Conservation (phyloP, 1,139 yeast species). For the Geotrichum australiense region DNA sequence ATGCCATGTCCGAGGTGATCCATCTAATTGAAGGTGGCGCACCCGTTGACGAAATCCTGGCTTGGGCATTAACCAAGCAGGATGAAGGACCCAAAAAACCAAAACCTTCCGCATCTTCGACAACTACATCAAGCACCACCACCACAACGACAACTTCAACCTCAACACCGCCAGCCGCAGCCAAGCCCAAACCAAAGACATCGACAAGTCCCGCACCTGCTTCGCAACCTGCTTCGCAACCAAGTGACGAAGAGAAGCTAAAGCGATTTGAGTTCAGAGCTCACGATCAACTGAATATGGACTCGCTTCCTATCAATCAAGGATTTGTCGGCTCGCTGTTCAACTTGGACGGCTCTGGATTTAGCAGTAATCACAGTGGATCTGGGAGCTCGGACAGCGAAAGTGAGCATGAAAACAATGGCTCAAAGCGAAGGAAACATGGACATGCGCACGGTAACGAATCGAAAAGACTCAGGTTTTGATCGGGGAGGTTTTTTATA, state of each 20-base stretch:
- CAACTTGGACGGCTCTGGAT: background rate
- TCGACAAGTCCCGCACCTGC: background rate
- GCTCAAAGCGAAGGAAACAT: constrained; percentile 5
- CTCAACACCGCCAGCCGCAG: constrained; percentile 4
- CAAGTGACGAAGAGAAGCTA: background rate
- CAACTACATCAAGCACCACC: background rate
- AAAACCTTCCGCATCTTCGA: background rate
- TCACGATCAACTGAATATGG: constrained; percentile 1
- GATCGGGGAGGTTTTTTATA: background rate
- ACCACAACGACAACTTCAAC: background rate
- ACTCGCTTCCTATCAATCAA: background rate
- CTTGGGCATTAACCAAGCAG: constrained; percentile 19
- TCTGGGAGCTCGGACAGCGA: constrained; percentile 3
- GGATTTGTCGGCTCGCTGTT: background rate
- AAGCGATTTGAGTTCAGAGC: constrained; percentile 4
- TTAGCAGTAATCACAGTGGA: too few species aligned
- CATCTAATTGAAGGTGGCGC: constrained; percentile 5
- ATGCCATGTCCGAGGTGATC: constrained; percentile 19
- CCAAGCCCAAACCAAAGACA: background rate
- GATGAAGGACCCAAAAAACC: too few species aligned
- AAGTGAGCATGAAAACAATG: background rate
- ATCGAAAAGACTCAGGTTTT: constrained; percentile 2
- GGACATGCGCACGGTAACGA: constrained; percentile 1
- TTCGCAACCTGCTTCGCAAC: background rate
- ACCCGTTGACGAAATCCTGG: constrained; percentile 13